phyloP scores from a whole-genome alignment of 2,329 filamentous ascomycete species.

The Neoarthrinium moseri region DNA sequence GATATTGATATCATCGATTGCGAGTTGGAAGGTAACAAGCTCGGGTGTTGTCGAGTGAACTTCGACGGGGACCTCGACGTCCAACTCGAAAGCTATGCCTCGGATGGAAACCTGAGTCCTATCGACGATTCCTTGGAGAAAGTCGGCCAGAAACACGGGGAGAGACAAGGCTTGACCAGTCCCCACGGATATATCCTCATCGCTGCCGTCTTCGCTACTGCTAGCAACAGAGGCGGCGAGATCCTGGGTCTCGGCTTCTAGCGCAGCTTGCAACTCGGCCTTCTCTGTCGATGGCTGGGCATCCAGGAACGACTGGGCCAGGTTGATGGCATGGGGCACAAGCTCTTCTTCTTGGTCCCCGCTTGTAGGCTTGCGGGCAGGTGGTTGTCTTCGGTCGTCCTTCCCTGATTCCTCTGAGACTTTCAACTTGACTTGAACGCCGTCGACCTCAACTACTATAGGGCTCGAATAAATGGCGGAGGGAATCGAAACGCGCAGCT shows the following conservation, averaged over 20 bases:
- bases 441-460: slow-evolving; percentile 79
- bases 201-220: slow-evolving; percentile 60
- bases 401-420: slow-evolving; percentile 42
- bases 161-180: slow-evolving; percentile 69
- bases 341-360: slow-evolving; percentile 28
- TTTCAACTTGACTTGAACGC: slow-evolving; percentile 69
- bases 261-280: slow-evolving; percentile 65
- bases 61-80: slow-evolving; percentile 57
- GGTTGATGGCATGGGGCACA: slow-evolving; percentile 68
- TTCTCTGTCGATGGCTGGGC: slow-evolving; percentile 67
- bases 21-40: slow-evolving; percentile 62
- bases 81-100: slow-evolving; percentile 64
- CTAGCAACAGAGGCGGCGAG: slow-evolving; percentile 59
- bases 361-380: slow-evolving; percentile 24
- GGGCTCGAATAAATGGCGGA: slow-evolving; percentile 85
- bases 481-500: slow-evolving; percentile 79
- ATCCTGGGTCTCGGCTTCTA: slow-evolving; percentile 62
- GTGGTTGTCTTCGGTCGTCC: slow-evolving; percentile 23
- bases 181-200: slow-evolving; percentile 62
- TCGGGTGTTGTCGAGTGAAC: slow-evolving; percentile 45
- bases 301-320: slow-evolving; percentile 77
- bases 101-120: slow-evolving; percentile 66
- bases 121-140: slow-evolving; percentile 73
- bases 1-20: slow-evolving; percentile 62
- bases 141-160: slow-evolving; percentile 68